Conservation (phyloP, 768 basidiomycete species). For the Cytidiella melzeri region DNA sequence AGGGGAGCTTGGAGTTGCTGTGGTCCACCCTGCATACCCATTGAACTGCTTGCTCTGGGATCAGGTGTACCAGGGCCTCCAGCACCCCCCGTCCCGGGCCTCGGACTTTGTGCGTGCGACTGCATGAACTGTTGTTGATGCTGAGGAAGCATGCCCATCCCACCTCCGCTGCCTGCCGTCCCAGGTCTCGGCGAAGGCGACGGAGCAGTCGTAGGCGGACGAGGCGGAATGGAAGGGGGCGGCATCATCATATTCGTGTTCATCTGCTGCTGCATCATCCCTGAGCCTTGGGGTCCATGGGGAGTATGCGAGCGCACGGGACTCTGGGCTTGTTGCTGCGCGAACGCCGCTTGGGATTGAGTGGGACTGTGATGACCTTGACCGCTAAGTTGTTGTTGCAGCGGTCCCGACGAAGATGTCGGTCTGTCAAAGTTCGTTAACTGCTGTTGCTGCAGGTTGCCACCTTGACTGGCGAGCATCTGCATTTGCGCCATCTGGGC, state of each 20-base stretch:
- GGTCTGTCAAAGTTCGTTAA: constrained; percentile 10
- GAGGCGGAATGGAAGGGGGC: constrained; percentile 22
- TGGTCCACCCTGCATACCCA: constrained; percentile 1
- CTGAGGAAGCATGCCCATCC: constrained; percentile 7
- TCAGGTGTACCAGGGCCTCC: constrained; percentile 5
- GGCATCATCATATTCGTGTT: constrained; percentile 17
- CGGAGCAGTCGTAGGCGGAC: constrained; percentile 19
- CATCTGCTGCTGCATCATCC: constrained; percentile 9
- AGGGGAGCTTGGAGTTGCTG: constrained; percentile 16
- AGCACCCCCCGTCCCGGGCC: constrained; percentile 15
- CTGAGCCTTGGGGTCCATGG: constrained; percentile 1
- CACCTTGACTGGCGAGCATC: constrained; percentile 6
- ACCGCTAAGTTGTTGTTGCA: constrained; percentile 13
- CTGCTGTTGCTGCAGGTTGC: constrained; percentile 1
- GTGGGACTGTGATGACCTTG: constrained; percentile 14
- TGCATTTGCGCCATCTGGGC: constrained; percentile 18
- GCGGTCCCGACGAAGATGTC: constrained; percentile 14
- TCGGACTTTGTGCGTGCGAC: constrained; percentile 11
- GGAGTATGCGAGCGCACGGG: constrained; percentile 9
- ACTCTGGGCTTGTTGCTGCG: neutral
- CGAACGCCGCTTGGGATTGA: constrained; percentile 2
- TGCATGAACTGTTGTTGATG: constrained; percentile 7
- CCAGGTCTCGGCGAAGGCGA: constrained; percentile 15
- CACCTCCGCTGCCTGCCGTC: constrained; percentile 7
- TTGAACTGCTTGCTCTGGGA: constrained; percentile 1